Conservation (phyloP, 345 rosid genomes). For the Populus alba region DNA sequence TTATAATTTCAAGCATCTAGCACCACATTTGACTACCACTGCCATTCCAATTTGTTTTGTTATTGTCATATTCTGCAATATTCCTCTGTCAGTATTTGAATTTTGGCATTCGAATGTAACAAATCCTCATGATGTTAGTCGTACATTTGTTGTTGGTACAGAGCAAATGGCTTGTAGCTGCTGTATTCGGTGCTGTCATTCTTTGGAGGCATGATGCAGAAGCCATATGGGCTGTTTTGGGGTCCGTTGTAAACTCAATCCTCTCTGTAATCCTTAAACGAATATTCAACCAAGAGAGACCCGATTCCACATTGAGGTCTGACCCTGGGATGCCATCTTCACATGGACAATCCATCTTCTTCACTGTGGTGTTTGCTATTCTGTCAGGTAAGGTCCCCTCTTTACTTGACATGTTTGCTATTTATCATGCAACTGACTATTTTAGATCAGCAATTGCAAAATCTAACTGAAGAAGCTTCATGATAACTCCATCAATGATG, state of each 20-base stretch:
- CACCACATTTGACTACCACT: not conserved
- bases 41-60: not conserved
- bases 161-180: slow-evolving; percentile 25
- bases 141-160: not conserved
- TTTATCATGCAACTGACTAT: not conserved
- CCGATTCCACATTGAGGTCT: slow-evolving; percentile 5
- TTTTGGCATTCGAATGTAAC: not conserved
- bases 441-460: not conserved
- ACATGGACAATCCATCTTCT: slow-evolving; percentile 80
- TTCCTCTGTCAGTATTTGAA: not conserved
- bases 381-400: slow-evolving; percentile 41
- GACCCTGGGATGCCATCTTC: slow-evolving; percentile 87
- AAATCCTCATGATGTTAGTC: not conserved
- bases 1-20: too few species aligned
- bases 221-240: slow-evolving; percentile 16
- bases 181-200: slow-evolving; percentile 2
- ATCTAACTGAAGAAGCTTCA: not conserved
- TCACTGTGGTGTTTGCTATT: slow-evolving; percentile 38
- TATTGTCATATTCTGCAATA: not conserved
- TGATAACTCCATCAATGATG: not conserved
- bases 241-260: slow-evolving; percentile 6
- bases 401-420: not conserved
- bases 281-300: slow-evolving; percentile 20
- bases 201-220: slow-evolving; percentile 19
- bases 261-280: slow-evolving; percentile 12